phyloP scores from a whole-genome alignment of 768 basidiomycete genomes.

The Boletus rex-veris region DNA sequence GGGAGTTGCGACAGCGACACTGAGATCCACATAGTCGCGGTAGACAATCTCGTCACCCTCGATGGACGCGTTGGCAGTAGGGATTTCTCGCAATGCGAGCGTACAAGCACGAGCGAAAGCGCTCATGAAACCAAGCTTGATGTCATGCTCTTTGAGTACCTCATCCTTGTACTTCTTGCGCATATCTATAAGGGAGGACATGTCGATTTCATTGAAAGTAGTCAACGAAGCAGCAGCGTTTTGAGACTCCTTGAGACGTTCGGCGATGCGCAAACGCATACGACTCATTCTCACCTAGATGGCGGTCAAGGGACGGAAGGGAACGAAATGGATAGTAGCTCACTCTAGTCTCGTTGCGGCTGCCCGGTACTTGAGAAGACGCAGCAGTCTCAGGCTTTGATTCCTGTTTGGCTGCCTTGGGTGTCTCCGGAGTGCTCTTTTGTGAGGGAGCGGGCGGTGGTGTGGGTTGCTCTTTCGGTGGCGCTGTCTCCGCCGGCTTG shows the following conservation, averaged over 20 bases:
- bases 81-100: constrained; percentile 87
- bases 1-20: constrained; percentile 94
- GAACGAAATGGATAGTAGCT: constrained; percentile 17
- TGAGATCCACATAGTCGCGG: constrained; percentile 87
- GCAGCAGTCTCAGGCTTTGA: constrained; percentile 30
- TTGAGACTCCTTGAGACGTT: constrained; percentile 97
- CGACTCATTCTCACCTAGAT: constrained; percentile 94
- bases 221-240: constrained; percentile 95
- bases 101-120: constrained; percentile 88
- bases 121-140: constrained; percentile 98
- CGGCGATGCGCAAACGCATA: constrained; percentile 96
- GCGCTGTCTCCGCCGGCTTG: constrained; percentile 39
- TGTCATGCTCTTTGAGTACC: constrained; percentile 84
- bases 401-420: constrained; percentile 37
- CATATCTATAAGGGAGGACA: constrained; percentile 93
- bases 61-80: constrained; percentile 90
- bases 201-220: constrained; percentile 99
- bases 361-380: constrained; percentile 41
- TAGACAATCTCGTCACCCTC: constrained; percentile 94
- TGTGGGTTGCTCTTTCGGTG: constrained; percentile 48
- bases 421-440: constrained; percentile 25
- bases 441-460: constrained; percentile 42
- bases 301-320: not conserved
- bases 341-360: constrained; percentile 83
- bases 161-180: constrained; percentile 92